Evolutionary conservation across 495 filamentous ascomycete genomes (phyloP), one percentile per base, ranked within the genome.

Genomic region (Aspergillus mulundensis): DNA sequence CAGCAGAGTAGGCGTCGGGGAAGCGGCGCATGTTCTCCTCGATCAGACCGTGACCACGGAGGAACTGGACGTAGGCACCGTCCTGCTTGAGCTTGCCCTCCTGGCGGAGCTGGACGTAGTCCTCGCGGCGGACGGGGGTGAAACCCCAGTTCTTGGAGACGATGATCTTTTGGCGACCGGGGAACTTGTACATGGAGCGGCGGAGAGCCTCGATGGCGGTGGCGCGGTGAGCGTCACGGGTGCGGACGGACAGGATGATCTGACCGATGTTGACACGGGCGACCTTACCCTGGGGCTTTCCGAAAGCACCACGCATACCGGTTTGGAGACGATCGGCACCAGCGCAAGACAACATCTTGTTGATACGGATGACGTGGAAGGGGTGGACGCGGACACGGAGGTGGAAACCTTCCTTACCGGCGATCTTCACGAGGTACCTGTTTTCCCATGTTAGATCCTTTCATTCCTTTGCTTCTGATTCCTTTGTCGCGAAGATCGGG

Each of bases 281-380:
- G 66, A 98, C 94, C 62, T 83, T 85, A 70, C 93, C 94, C 81
- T 97, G 91, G 76, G 94, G 93, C 86, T 98, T 98, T 74, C 94
- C 94, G 84, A 89, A 98, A 61, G 94, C 94, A 85, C 94, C 94
- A 87, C 94, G 94, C 94, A 98, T 98, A 79, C 94, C 94, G 60
- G 94, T 97, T 77, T 98, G 94, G 70, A 98, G 85, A 84, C 94
- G 87, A 97, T 98, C 94, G 85, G 94, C 94, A 79, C 94, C 94
- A 67, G 94, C 94, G 76, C 94, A 97, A 61, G 93, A 97, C 87
- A 98, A 89, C 94, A 98, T 97, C 85, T 98, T 98, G 89, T 98
- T 98, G 90, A 98, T 98, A 77, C 94, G 94, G 82, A 97, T 84
- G 78, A 97, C 93, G 81, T 98, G 94, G 91, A 89, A 96, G 59